A percentile compares a stretch with the other conserved stretches of the same genome.
Conservation (phyloP, 2,329 filamentous ascomycete genomes). For the Bimuria novae-zelandiae region DNA sequence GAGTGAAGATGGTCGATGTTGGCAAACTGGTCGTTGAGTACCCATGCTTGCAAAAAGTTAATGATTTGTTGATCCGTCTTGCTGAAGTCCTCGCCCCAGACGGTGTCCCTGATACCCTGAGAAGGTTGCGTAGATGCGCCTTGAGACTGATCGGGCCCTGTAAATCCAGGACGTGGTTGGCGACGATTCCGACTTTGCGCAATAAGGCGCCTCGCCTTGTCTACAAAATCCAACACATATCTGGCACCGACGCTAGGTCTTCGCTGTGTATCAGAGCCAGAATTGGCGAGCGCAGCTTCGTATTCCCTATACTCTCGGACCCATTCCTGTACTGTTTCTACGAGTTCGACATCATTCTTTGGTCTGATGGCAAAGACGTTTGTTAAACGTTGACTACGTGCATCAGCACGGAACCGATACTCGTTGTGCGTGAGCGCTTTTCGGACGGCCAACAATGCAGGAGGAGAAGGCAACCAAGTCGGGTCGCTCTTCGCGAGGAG, state of each 20-base stretch:
- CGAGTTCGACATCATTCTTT: constrained; percentile 56
- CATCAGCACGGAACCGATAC: constrained; percentile 63
- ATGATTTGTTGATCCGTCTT: constrained; percentile 62
- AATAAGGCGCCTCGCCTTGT: constrained; percentile 49
- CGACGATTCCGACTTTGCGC: constrained; percentile 45
- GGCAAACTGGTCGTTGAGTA: constrained; percentile 34
- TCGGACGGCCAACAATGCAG: constrained; percentile 71
- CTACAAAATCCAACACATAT: constrained; percentile 46
- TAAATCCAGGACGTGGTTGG: constrained; percentile 34
- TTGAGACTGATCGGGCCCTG: constrained; percentile 47
- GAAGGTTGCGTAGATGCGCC: constrained; percentile 22
- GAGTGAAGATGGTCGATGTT: constrained; percentile 59
- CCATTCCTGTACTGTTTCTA: constrained; percentile 57
- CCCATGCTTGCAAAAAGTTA: constrained; percentile 70
- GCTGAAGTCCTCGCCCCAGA: constrained; percentile 51
- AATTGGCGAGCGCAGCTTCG: constrained; percentile 37
- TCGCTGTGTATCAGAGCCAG: neutral
- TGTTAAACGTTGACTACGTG: constrained; percentile 55
- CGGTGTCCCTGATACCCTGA: constrained; percentile 18
- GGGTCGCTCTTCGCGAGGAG: constrained; percentile 40
- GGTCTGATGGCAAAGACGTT: constrained; percentile 68
- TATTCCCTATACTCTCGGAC: constrained; percentile 61
- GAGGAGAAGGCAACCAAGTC: constrained; percentile 40
- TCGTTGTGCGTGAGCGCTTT: constrained; percentile 65
- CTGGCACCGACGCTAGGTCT: constrained; percentile 23